Evolutionary conservation across 164 flowering plant species (phyloP).

Genomic region (Nelumbo lutea): DNA sequence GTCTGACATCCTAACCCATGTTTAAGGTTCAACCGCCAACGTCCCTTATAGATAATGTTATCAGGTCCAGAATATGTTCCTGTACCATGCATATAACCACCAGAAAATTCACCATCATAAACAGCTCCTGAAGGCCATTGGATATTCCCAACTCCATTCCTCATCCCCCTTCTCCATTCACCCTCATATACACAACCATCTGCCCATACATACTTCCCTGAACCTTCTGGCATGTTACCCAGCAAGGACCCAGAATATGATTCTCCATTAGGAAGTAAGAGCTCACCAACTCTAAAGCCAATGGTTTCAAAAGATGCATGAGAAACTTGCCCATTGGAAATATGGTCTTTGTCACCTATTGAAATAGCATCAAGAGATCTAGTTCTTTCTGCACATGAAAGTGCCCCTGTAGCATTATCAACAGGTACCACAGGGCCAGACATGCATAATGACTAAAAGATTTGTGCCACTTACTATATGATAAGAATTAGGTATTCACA

Average conservation of each 20-base stretch:
- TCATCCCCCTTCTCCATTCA: conserved; percentile 92
- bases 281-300: conserved; percentile 59
- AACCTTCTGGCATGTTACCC: conserved; percentile 75
- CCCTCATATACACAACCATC: conserved; percentile 86
- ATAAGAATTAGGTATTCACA: conserved; percentile 20
- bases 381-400: conserved; percentile 48
- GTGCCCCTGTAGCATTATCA: conserved; percentile 36
- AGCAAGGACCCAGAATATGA: conserved; percentile 72
- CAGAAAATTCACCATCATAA: conserved; percentile 91
- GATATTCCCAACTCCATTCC: conserved; percentile 71
- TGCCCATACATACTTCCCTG: conserved; percentile 78
- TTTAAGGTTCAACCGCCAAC: conserved; percentile 83
- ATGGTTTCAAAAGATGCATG: conserved; percentile 37
- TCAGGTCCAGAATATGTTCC: conserved; percentile 62
- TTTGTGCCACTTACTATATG: conserved; percentile 23
- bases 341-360: conserved; percentile 25
- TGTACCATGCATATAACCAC: conserved; percentile 83
- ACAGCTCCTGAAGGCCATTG: conserved; percentile 74
- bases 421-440: conserved; percentile 72
- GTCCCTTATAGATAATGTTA: conserved; percentile 60
- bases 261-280: conserved; percentile 69
- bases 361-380: conserved; percentile 47
- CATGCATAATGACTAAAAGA: conserved; percentile 72
- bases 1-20: conserved; percentile 85
- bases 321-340: conserved; percentile 44